Conservation (phyloP, 2,329 filamentous ascomycete species). For the Hypocrella siamensis region DNA sequence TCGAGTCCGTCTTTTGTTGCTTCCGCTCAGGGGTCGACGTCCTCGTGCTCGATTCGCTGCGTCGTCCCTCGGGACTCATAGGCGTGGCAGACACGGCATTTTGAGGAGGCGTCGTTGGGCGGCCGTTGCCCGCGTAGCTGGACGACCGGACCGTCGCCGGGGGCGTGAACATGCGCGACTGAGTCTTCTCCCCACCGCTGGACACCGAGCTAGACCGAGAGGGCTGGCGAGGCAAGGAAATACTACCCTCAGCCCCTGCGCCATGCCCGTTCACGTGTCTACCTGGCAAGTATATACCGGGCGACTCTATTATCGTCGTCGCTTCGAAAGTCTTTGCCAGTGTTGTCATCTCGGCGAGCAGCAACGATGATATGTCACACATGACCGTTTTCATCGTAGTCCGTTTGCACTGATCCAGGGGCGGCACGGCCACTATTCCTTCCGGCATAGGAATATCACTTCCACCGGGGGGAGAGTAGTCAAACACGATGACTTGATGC, state of each 20-base stretch:
- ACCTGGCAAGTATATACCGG: constrained; percentile 33
- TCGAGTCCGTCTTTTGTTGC: constrained; percentile 19
- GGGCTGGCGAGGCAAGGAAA: constrained; percentile 21
- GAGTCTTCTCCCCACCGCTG: constrained; percentile 37
- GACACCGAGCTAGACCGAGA: constrained; percentile 39
- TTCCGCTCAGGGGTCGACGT: constrained; percentile 26
- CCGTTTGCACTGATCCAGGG: constrained; percentile 48
- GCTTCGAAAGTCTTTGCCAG: constrained; percentile 59
- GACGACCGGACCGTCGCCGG: constrained; percentile 34
- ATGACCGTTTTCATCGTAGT: constrained; percentile 73
- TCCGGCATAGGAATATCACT: constrained; percentile 40
- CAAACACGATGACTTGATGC: constrained; percentile 68
- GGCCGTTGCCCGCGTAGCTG: constrained; percentile 27
- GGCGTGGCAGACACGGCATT: constrained; percentile 32
- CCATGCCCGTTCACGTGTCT: constrained; percentile 20
- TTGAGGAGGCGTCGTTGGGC: constrained; percentile 35
- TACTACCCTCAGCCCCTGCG: constrained; percentile 22
- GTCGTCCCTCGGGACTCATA: constrained; percentile 31
- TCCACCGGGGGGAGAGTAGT: constrained; percentile 38
- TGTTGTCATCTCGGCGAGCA: constrained; percentile 62
- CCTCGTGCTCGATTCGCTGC: constrained; percentile 17
- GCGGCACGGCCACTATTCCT: constrained; percentile 56
- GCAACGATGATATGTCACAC: constrained; percentile 59
- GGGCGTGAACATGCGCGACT: constrained; percentile 71
- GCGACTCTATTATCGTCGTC: constrained; percentile 63